These are phyloP conservation scores for Toxoplasma gondii DNA, from an alignment of 169 alveolate genomes.

Conservation along the genomic window DNA sequence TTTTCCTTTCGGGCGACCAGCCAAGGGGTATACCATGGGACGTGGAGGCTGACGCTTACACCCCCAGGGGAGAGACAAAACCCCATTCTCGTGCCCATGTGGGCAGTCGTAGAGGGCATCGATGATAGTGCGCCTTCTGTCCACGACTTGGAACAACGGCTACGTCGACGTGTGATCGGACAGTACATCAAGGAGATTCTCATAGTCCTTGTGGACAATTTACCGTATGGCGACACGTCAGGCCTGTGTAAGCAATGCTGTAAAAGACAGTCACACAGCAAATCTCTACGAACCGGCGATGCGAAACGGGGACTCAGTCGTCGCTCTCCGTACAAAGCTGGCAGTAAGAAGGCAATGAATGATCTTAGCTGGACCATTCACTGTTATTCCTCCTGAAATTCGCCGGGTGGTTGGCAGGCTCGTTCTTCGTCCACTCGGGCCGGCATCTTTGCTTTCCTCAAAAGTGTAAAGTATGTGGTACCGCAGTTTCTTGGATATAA, in stretches of 20 bases:
- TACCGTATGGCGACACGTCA: neutral
- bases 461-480: too few species aligned
- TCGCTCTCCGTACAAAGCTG: too few species aligned
- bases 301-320: too few species aligned
- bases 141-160: neutral
- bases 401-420: too few species aligned
- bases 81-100: neutral
- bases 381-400: too few species aligned
- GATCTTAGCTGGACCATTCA: too few species aligned
- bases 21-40: neutral
- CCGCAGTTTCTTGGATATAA: too few species aligned
- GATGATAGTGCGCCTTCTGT: neutral
- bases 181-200: neutral
- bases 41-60: neutral
- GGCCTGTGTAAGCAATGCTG: neutral
- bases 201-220: neutral
- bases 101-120: neutral
- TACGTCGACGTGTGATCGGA: neutral
- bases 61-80: neutral
- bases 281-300: too few species aligned
- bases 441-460: too few species aligned
- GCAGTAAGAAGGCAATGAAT: too few species aligned
- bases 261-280: too few species aligned
- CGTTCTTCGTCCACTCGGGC: too few species aligned
- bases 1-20: conserved; percentile 25